phyloP scores from a whole-genome alignment of 257 asterid genomes.

The Solanum acaule region DNA sequence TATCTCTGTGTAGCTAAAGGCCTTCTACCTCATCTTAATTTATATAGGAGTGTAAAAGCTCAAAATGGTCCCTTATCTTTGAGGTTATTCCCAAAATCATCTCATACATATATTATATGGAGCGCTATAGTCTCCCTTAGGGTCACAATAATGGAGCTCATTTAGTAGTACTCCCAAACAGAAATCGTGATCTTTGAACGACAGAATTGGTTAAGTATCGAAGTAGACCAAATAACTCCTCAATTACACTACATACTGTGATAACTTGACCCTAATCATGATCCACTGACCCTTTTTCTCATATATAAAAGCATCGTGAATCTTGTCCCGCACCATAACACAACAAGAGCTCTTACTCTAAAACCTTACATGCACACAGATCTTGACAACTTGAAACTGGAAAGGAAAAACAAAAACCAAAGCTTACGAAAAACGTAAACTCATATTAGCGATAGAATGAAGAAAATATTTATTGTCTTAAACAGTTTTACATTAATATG shows the following conservation, averaged over 20 bases:
- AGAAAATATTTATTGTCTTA: background rate
- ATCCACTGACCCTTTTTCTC: background rate
- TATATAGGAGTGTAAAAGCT: background rate
- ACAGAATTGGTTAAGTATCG: background rate
- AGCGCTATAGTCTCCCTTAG: background rate
- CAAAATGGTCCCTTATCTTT: background rate
- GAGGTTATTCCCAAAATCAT: background rate
- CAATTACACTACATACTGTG: background rate
- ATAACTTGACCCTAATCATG: background rate
- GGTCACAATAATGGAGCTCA: background rate
- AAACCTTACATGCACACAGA: background rate
- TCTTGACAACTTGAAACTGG: background rate
- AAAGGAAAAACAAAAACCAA: background rate
- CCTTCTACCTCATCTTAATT: background rate
- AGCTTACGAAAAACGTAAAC: background rate
- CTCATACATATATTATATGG: background rate
- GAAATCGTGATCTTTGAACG: background rate
- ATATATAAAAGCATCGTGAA: background rate
- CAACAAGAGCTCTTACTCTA: background rate
- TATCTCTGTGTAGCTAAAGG: background rate
- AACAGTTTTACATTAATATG: background rate
- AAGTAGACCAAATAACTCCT: background rate
- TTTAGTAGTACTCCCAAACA: background rate
- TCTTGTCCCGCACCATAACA: background rate
- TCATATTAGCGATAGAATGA: background rate